phyloP scores from a whole-genome alignment of 2,329 filamentous ascomycete genomes.

The Alternaria atra region DNA sequence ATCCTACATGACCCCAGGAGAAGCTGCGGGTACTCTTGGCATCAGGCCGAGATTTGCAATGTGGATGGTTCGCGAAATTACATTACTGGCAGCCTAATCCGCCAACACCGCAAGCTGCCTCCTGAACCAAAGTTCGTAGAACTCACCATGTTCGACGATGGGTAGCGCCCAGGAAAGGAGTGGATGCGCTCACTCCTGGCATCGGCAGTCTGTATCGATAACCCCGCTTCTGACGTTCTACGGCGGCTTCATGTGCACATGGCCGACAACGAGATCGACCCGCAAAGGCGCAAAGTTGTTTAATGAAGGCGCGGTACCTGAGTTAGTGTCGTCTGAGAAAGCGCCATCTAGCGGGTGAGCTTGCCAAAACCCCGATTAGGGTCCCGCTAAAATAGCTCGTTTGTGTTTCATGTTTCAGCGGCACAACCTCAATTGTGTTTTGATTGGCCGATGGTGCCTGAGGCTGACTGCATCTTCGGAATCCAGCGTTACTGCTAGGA shows the following conservation, averaged over 20 bases:
- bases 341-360: conserved; percentile 39
- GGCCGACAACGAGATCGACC: conserved; percentile 10
- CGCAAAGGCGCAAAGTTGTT: conserved; percentile 14
- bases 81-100: conserved; percentile 21
- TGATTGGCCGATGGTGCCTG: conserved; percentile 38
- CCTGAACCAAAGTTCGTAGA: conserved; percentile 13
- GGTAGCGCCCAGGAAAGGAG: conserved; percentile 8
- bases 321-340: conserved; percentile 38
- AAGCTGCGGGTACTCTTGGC: conserved; percentile 26
- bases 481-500: conserved; percentile 25
- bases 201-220: conserved; percentile 10
- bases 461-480: conserved; percentile 35
- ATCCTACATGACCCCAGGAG: conserved; percentile 8
- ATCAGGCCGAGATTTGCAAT: conserved; percentile 14
- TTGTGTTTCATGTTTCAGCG: conserved; percentile 45
- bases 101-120: conserved; percentile 11
- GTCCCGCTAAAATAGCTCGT: conserved; percentile 31
- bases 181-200: conserved; percentile 2
- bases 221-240: conserved; percentile 18
- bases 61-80: conserved; percentile 23
- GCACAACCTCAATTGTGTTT: conserved; percentile 9
- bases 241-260: conserved; percentile 15
- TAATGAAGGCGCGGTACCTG: conserved; percentile 45
- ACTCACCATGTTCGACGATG: conserved; percentile 5
- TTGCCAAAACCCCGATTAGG: conserved; percentile 25